phyloP scores from a whole-genome alignment of 1,284 basidiomycete genomes.

The Coriolopsis trogii region DNA sequence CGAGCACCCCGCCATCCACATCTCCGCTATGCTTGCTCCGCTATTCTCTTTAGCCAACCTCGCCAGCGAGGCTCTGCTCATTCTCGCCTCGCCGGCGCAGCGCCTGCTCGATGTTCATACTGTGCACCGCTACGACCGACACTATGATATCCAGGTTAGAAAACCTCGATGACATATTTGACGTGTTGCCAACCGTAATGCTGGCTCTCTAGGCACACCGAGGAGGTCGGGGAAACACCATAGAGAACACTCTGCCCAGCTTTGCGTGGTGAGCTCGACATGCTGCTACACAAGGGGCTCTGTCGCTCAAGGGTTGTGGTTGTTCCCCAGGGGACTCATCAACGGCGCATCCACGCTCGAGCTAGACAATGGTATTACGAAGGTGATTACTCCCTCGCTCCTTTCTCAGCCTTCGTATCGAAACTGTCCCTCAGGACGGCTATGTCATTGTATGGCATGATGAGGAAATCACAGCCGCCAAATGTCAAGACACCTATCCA shows the following conservation, averaged over 20 bases:
- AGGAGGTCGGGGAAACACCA: slow-evolving; percentile 72
- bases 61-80: slow-evolving; percentile 23
- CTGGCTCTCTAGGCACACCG: slow-evolving; percentile 64
- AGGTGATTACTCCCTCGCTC: slow-evolving; percentile 40
- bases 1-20: not conserved
- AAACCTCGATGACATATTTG: slow-evolving; percentile 14
- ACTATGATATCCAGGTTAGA: slow-evolving; percentile 34
- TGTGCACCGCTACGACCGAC: slow-evolving; percentile 18
- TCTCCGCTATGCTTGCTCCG: slow-evolving; percentile 24
- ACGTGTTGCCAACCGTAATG: slow-evolving; percentile 14
- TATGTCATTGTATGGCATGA: slow-evolving; percentile 82
- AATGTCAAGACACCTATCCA: slow-evolving; percentile 70
- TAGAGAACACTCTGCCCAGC: slow-evolving; percentile 70
- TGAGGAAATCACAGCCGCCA: slow-evolving; percentile 59
- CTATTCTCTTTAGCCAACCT: slow-evolving; percentile 23
- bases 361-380: slow-evolving; percentile 77
- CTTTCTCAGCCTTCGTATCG: not conserved
- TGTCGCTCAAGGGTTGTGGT: slow-evolving; percentile 2
- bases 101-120: slow-evolving; percentile 11
- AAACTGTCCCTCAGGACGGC: slow-evolving; percentile 54
- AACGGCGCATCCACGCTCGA: slow-evolving; percentile 78
- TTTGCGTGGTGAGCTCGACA: slow-evolving; percentile 65
- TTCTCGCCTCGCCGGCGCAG: slow-evolving; percentile 26
- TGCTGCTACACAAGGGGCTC: not conserved
- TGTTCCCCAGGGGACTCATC: slow-evolving; percentile 62